Evolutionary conservation across 768 basidiomycete genomes (phyloP), one percentile per base, ranked within the genome.

Genomic region (Mrakia gelida): DNA sequence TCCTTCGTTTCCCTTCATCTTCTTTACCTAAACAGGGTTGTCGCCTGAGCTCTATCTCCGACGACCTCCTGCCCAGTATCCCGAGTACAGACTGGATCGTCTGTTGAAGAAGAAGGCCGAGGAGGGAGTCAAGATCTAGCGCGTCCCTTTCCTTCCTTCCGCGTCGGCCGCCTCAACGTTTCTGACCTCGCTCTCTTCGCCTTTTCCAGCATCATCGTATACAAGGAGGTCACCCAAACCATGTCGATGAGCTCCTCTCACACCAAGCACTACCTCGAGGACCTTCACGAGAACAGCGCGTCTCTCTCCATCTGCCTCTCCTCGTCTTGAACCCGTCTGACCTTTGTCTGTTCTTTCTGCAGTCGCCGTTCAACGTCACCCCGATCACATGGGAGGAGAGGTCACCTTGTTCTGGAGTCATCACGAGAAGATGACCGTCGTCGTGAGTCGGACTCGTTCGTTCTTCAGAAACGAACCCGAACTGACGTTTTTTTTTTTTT

Each of bases 201-300:
- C 18, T 67, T 23, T 8, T 7, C 1, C 45, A 75, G 75, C 84
- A 89, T 98, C 63, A 87, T 94, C 79, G 93, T 98, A 4, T 98
- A 98, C 87, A 98, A 98, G 84, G 95, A 91, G 89, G 92, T 98
- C 75, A 91, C 92, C 0, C 91, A 92, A 86, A 94, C 94, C 1
- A 97, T 97, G 95, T 86, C 87, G 18, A 91, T 96, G 90, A 89
- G 88, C 76, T 93, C 92, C 0, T 81, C 93, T 95, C 82, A 94
- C 75, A 75, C 80, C 49, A 81, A 92, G 91, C 88, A 89, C 78
- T 88, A 88, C 10, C 87, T 98, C 28, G 94, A 96, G 81, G 88
- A 86, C 3, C 87, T 98, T 10, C 93, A 97, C 83, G 89, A 90
- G 8, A 96, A 97, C 81, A 92, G 38, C 38, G 38, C 8, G 38